Evolutionary conservation across 2,329 filamentous ascomycete species (phyloP), one percentile per base, ranked within the genome.

Genomic region (Elsinoe perseae): DNA sequence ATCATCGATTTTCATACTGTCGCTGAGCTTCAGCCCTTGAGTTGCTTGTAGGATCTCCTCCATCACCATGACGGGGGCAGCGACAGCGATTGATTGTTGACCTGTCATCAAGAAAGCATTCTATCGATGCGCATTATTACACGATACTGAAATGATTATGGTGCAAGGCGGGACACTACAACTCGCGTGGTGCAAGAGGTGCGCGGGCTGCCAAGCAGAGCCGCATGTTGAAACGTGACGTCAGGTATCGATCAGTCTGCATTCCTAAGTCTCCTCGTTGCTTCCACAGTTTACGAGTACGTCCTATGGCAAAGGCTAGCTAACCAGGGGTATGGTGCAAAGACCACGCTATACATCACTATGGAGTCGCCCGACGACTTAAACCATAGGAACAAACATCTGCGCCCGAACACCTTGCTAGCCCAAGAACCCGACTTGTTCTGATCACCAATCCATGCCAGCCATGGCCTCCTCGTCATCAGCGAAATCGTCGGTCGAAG

Each of bases 381-480:
- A 40, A n/a, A 40, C n/a, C 14, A n/a, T 40, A 7, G 36, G 5
- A n/a, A 6, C 6, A 6, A 40, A 40, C 5, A 40, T 40, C n/a
- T 23, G 16, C 16, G 4, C 6, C 25, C 5, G 32, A 50, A 50
- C 28, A 27, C 44, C 25, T 30, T 16, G 44, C 25, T 32, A n/a
- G 16, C 12, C 16, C 27, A 25, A 10, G 6, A 23, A 23, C 2
- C 25, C 8, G 40, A 18, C n/a, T 9, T 25, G n/a, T 3, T 12
- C 9, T 14, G 71, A 95, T 89, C 4, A 61, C 59, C 59, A 61
- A 52, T 59, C 57, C 64, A 71, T 66, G 30, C 62, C 63, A 34
- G 78, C 81, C 81, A 89, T 84, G 0, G 79, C 83, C 58, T 82
- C 84, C 69, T 86, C 81, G 12, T 86, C 83, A 55, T 84, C 83